A percentile compares a stretch with the other conserved stretches of the same genome.
Evolutionary conservation across 1,139 yeast genomes (phyloP).

Genomic region (Hyphopichia burtonii): DNA sequence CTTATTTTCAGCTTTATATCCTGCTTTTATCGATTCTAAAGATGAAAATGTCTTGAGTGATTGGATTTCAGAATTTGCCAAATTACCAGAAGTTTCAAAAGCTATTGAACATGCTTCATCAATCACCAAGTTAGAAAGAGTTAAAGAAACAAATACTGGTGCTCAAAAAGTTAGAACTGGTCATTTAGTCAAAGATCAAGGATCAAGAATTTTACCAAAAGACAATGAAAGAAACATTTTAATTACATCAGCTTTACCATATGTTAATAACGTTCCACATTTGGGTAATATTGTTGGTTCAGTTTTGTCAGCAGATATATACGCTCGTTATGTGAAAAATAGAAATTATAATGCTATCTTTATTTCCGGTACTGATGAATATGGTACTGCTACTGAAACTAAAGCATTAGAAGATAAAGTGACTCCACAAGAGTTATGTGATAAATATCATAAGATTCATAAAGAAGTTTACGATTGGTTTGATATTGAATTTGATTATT

Average conservation of each 20-base stretch:
- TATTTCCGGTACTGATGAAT: conserved; percentile 97
- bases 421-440: conserved; percentile 84
- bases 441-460: conserved; percentile 84
- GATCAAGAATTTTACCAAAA: conserved; percentile 50
- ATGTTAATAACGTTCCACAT: conserved; percentile 97
- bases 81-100: conserved; percentile 31
- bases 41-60: conserved; percentile 13
- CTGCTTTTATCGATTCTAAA: conserved; percentile 21
- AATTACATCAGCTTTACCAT: conserved; percentile 94
- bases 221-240: conserved; percentile 74
- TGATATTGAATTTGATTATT: conserved; percentile 88
- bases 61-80: conserved; percentile 47
- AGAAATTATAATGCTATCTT: conserved; percentile 85
- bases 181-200: conserved; percentile 35
- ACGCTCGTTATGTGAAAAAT: conserved; percentile 83
- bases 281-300: conserved; percentile 96
- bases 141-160: conserved; percentile 58
- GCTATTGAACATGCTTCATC: conserved; percentile 40
- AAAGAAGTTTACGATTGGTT: conserved; percentile 95
- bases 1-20: conserved; percentile 44
- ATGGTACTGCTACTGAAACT: conserved; percentile 99
- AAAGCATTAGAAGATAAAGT: conserved; percentile 93
- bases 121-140: conserved; percentile 43
- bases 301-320: conserved; percentile 92
- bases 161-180: conserved; percentile 45